Conservation (phyloP, 345 rosid genomes). For the Brassica rapa region DNA sequence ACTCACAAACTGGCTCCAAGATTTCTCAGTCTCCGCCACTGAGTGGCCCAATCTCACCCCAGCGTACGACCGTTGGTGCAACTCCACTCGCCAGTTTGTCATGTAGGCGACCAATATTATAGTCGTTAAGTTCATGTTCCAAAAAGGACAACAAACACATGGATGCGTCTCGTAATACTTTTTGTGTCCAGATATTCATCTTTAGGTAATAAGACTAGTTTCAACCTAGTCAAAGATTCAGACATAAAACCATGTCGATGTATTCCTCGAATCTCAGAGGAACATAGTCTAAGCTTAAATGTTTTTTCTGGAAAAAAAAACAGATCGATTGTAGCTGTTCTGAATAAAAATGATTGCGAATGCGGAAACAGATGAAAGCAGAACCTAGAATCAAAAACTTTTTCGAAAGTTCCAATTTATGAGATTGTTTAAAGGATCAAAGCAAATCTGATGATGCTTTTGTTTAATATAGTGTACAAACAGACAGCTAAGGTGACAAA, state of each 20-base stretch:
- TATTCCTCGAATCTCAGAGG: neutral
- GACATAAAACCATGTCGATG: conserved; percentile 7
- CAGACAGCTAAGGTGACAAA: conserved; percentile 28
- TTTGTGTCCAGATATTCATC: conserved; percentile 24
- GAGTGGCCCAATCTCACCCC: conserved; percentile 77
- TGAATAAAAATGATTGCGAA: neutral
- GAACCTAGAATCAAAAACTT: neutral
- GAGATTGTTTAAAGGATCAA: conserved; percentile 10
- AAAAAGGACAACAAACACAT: neutral
- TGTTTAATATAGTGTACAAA: conserved; percentile 31
- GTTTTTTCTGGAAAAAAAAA: neutral
- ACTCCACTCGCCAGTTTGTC: conserved; percentile 52
- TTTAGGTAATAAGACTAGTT: conserved; percentile 21
- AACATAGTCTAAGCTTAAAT: neutral
- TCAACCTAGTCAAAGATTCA: conserved; percentile 19
- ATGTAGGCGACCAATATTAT: conserved; percentile 20
- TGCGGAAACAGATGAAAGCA: neutral
- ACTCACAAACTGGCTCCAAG: conserved; percentile 74
- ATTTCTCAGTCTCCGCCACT: conserved; percentile 56
- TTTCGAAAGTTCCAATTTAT: conserved; percentile 19
- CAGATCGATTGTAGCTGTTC: neutral
- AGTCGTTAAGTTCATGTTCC: conserved; percentile 4
- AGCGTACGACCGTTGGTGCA: conserved; percentile 77
- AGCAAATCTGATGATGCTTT: conserved; percentile 2
- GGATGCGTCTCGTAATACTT: conserved; percentile 12